Conservation (phyloP, 2,329 filamentous ascomycete species). For the Colletotrichum higginsianum region DNA sequence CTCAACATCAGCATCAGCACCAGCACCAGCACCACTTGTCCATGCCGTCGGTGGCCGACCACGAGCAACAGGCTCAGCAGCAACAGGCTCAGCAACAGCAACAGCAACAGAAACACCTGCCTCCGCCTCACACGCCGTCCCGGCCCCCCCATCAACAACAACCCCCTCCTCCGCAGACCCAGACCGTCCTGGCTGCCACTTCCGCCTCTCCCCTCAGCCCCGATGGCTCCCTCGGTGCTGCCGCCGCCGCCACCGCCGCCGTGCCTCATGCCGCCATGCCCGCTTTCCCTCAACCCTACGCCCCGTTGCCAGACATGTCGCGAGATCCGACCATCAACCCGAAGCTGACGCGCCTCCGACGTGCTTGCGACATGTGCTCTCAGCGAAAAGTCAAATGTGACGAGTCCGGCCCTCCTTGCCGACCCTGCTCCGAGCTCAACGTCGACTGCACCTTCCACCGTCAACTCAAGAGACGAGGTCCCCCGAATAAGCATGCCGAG, state of each 20-base stretch:
- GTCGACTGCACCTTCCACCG: conserved; percentile 72
- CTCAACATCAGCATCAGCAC: conserved; percentile 18
- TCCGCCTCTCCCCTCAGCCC: conserved; percentile 3
- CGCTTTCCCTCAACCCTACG: conserved; percentile 27
- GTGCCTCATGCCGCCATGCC: conserved; percentile 17
- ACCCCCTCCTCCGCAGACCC: conserved; percentile 31
- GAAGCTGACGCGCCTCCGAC: conserved; percentile 70
- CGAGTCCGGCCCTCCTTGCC: conserved; percentile 69
- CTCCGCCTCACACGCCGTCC: conserved; percentile 37
- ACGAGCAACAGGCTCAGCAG: conserved; percentile 17
- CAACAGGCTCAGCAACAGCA: conserved; percentile 39
- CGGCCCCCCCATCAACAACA: conserved; percentile 39
- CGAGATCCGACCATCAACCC: conserved; percentile 60
- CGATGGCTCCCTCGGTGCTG: conserved; percentile 16
- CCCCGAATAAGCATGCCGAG: conserved; percentile 72
- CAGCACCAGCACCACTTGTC: conserved; percentile 21
- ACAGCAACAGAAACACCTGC: conserved; percentile 36
- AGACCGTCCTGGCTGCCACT: neutral
- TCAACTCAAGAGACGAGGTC: conserved; percentile 71
- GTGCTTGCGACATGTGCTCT: conserved; percentile 74
- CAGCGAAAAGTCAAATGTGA: conserved; percentile 75
- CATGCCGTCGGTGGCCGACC: conserved; percentile 9
- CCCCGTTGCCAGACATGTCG: conserved; percentile 25
- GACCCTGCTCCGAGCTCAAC: conserved; percentile 69
- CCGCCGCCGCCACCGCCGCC: too few relatives aligned